Evolutionary conservation across 371 early-diverging fungal genomes (phyloP).

Genomic region (Coemansia linderi): DNA sequence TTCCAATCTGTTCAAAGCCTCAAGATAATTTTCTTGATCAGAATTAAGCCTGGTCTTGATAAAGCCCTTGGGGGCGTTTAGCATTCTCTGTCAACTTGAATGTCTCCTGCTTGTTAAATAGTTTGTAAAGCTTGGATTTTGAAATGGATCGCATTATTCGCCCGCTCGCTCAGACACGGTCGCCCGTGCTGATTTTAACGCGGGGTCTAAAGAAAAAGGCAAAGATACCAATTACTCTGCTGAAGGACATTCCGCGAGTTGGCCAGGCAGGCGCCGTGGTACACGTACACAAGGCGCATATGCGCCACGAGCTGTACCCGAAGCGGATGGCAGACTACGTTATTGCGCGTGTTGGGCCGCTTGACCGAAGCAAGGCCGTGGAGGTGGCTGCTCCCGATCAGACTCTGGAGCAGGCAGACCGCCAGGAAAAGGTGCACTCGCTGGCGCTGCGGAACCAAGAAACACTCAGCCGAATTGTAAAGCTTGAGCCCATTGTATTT

Average conservation of each 20-base stretch:
- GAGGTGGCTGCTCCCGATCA: constrained; percentile 12
- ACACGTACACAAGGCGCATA: constrained; percentile 34
- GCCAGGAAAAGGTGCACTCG: constrained; percentile 24
- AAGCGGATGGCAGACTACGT: constrained; percentile 48
- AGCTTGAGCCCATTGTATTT: constrained; percentile 33
- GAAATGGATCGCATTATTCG: constrained; percentile 27
- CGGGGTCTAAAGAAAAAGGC: constrained; percentile 41
- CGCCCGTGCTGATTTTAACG: constrained; percentile 17
- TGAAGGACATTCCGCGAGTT: constrained; percentile 31
- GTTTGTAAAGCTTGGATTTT: too few species aligned
- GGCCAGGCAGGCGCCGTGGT: constrained; percentile 40
- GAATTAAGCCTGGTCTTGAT: neutral
- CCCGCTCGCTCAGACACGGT: constrained; percentile 15
- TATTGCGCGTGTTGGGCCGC: constrained; percentile 21
- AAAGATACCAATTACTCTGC: constrained; percentile 37
- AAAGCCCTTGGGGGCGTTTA: neutral
- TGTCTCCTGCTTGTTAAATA: too few species aligned
- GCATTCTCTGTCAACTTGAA: too few species aligned
- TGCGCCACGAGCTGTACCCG: constrained; percentile 50
- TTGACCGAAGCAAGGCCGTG: constrained; percentile 31
- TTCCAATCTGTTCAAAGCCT: neutral
- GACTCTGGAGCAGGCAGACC: neutral
- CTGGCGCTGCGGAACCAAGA: constrained; percentile 47
- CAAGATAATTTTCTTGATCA: neutral
- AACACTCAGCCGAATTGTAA: constrained; percentile 14